These are phyloP conservation scores for Seiridium unicorne DNA, from an alignment of 2,329 filamentous ascomycete species.

Conservation along the genomic window DNA sequence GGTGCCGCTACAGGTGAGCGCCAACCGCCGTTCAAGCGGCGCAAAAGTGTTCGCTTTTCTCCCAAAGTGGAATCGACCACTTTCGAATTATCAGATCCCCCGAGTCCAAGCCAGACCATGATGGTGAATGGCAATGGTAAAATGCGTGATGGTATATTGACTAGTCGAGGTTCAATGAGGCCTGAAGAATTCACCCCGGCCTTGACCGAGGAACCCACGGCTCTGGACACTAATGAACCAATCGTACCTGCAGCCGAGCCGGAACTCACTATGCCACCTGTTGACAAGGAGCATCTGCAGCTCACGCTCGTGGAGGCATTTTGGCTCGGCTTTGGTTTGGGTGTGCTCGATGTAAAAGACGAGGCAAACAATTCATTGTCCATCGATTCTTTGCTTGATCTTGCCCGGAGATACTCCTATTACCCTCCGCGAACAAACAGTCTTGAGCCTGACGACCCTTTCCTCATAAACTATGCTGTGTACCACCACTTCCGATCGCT, in stretches of 20 bases:
- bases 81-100: constrained; percentile 52
- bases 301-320: constrained; percentile 88
- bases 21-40: constrained; percentile 33
- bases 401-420: constrained; percentile 69
- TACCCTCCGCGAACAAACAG: constrained; percentile 55
- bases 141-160: constrained; percentile 12
- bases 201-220: neutral
- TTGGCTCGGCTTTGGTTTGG: constrained; percentile 81
- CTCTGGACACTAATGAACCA: neutral
- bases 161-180: constrained; percentile 11
- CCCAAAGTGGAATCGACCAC: constrained; percentile 65
- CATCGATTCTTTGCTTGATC: constrained; percentile 56
- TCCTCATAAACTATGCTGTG: constrained; percentile 81
- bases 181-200: constrained; percentile 7
- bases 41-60: constrained; percentile 71
- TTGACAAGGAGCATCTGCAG: constrained; percentile 80
- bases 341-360: constrained; percentile 65
- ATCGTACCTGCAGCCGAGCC: neutral
- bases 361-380: constrained; percentile 44
- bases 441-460: constrained; percentile 74
- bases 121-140: constrained; percentile 20
- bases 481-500: constrained; percentile 97
- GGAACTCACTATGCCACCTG: constrained; percentile 24
- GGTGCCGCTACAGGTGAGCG: constrained; percentile 11
- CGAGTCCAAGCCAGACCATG: constrained; percentile 38